These are phyloP conservation scores for Cytospora leucostoma DNA, from an alignment of 2,329 filamentous ascomycete species.

Conservation along the genomic window DNA sequence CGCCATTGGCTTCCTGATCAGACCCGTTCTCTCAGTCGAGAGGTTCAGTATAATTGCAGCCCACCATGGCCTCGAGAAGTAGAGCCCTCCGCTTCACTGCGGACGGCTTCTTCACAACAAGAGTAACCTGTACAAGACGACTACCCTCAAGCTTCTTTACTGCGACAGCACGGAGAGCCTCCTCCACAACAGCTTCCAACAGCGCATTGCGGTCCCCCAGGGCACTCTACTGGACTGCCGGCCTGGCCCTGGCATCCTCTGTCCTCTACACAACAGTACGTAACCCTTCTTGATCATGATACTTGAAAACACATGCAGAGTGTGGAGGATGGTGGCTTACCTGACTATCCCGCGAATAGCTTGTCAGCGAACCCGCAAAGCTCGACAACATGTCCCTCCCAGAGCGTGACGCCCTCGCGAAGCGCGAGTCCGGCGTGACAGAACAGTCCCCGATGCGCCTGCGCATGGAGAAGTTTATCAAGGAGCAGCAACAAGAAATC, in stretches of 20 bases:
- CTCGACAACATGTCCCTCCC: constrained; percentile 73
- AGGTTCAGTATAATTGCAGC: constrained; percentile 6
- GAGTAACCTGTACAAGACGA: constrained; percentile 13
- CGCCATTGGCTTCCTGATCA: constrained; percentile 6
- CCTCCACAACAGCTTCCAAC: constrained; percentile 19
- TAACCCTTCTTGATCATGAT: constrained; percentile 12
- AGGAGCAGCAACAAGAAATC: constrained; percentile 87
- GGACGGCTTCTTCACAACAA: constrained; percentile 17
- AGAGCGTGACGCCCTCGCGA: constrained; percentile 79
- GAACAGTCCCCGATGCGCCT: constrained; percentile 90
- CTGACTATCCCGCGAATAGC: constrained; percentile 36
- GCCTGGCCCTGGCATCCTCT: constrained; percentile 53
- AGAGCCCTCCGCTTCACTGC: constrained; percentile 28
- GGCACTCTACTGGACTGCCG: constrained; percentile 38
- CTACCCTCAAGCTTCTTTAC: constrained; percentile 22
- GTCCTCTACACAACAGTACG: constrained; percentile 62
- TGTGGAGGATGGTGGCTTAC: constrained; percentile 13
- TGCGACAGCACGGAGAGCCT: constrained; percentile 14
- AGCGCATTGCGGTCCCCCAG: constrained; percentile 33
- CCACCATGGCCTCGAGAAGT: constrained; percentile 25
- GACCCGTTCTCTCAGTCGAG: constrained; percentile 7
- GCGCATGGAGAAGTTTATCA: constrained; percentile 96
- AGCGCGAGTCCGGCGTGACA: constrained; percentile 74
- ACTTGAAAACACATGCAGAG: not conserved
- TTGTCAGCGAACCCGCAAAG: constrained; percentile 44